Evolutionary conservation across 257 asterid genomes (phyloP).

Genomic region (Forsythia suspensa): DNA sequence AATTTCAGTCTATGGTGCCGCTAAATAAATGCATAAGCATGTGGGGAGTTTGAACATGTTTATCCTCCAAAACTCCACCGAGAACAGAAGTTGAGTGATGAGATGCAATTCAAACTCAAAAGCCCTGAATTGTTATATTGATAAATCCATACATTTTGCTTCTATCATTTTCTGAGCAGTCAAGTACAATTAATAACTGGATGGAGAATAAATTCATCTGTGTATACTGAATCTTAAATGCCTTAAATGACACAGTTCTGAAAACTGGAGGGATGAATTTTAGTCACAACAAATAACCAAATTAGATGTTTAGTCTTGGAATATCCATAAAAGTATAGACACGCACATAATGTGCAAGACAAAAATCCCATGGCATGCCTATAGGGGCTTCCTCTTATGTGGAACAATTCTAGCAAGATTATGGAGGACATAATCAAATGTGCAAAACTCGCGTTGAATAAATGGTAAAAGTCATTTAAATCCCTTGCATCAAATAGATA

Average conservation of each 20-base stretch:
- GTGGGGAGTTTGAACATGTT: not conserved
- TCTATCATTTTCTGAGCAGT: not conserved
- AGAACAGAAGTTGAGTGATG: not conserved
- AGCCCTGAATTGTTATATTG: not conserved
- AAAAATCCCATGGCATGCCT: not conserved
- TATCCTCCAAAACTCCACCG: not conserved
- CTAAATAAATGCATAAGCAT: not conserved
- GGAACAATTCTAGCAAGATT: not conserved
- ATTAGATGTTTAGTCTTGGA: not conserved
- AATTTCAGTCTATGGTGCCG: not conserved
- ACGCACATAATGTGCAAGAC: not conserved
- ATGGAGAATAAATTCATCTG: not conserved
- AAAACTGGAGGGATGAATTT: not conserved
- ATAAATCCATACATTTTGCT: not conserved
- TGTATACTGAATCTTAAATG: not conserved
- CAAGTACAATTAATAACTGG: not conserved
- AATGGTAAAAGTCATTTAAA: not conserved
- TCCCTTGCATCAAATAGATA: not conserved
- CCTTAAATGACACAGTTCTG: not conserved
- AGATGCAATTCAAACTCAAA: not conserved
- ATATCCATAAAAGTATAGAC: not conserved
- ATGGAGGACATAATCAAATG: not conserved
- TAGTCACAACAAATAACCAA: not conserved
- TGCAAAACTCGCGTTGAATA: not conserved
- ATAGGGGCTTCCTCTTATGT: not conserved